These are phyloP conservation scores for Paramecium biaurelia DNA, from an alignment of 73 alveolate species.

Conservation along the genomic window DNA sequence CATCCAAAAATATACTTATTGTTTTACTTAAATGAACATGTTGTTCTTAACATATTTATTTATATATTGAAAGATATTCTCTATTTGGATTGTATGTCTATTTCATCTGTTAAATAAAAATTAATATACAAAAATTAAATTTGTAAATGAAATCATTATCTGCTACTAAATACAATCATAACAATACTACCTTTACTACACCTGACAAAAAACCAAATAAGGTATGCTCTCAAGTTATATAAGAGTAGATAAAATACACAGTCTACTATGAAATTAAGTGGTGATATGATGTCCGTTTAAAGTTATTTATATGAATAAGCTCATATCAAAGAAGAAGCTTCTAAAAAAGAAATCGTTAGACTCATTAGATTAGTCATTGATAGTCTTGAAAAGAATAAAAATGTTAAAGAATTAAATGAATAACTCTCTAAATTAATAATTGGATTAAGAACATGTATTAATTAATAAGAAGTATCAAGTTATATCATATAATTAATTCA, in stretches of 20 bases:
- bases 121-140: background rate
- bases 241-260: conserved; percentile 10
- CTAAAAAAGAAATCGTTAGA: conserved; percentile 24
- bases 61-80: conserved; percentile 1
- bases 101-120: conserved; percentile 23
- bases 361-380: background rate
- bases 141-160: background rate
- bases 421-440: conserved; percentile 10
- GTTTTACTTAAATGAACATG: conserved; percentile 25
- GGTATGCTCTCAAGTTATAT: background rate
- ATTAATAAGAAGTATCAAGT: conserved; percentile 5
- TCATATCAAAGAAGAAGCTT: conserved; percentile 44
- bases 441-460: conserved; percentile 20
- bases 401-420: background rate
- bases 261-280: background rate
- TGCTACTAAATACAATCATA: background rate
- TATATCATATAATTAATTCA: conserved; percentile 13
- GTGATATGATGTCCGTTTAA: conserved; percentile 36
- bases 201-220: background rate
- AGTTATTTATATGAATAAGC: conserved; percentile 16
- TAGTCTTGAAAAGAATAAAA: background rate
- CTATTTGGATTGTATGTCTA: conserved; percentile 10
- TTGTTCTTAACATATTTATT: conserved; percentile 25
- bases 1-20: background rate
- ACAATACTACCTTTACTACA: background rate